A percentile compares a stretch with the other conserved stretches of the same genome.
These are phyloP conservation scores for Barbarea vulgaris DNA, from an alignment of 345 rosid species.

Conservation along the genomic window DNA sequence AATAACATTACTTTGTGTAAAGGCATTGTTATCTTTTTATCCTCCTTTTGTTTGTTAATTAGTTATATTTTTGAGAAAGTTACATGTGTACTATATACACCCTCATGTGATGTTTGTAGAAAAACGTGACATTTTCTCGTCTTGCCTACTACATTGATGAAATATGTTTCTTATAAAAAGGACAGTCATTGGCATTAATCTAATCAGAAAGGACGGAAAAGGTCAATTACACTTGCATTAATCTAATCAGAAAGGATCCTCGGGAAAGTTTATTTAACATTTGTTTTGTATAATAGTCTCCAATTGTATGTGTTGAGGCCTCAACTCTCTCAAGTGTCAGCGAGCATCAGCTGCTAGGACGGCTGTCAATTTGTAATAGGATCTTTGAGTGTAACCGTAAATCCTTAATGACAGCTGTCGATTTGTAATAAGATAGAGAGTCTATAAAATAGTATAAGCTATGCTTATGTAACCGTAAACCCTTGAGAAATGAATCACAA, in stretches of 20 bases:
- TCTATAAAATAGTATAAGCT: not conserved
- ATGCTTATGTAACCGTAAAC: not conserved
- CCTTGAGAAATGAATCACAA: not conserved
- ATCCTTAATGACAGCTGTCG: too few species aligned
- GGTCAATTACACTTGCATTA: too few species aligned
- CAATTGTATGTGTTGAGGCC: too few species aligned
- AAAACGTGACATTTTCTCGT: not conserved
- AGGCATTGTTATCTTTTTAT: not conserved
- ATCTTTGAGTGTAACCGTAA: too few species aligned
- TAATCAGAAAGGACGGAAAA: too few species aligned
- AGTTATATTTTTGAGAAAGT: not conserved
- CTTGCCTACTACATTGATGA: not conserved
- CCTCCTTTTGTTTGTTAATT: too few species aligned
- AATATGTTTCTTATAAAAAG: not conserved
- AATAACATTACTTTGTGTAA: not conserved
- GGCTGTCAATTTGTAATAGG: not conserved
- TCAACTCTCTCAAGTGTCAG: too few species aligned
- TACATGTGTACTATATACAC: not conserved
- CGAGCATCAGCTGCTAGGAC: too few species aligned
- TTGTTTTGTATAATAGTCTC: too few species aligned
- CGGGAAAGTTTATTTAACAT: too few species aligned
- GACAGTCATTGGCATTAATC: not conserved
- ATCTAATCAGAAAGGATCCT: too few species aligned
- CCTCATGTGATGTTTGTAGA: not conserved
- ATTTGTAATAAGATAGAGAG: too few species aligned